A percentile compares a stretch with the other conserved stretches of the same genome.
phyloP scores from a whole-genome alignment of 2,329 filamentous ascomycete genomes.

The Penicillium hordei region DNA sequence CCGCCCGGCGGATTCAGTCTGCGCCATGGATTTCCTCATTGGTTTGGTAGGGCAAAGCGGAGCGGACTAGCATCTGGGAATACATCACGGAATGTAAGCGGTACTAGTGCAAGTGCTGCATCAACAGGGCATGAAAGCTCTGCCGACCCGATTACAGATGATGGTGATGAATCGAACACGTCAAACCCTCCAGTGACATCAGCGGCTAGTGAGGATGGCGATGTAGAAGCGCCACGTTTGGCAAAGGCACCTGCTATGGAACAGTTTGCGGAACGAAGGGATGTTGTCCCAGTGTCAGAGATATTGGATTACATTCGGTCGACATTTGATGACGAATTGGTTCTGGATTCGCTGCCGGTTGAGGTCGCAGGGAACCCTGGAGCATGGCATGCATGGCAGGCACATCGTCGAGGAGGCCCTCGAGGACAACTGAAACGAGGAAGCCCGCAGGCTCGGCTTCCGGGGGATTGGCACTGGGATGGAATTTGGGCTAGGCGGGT shows the following conservation, averaged over 20 bases:
- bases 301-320: conserved; percentile 79
- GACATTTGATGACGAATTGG: conserved; percentile 72
- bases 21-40: conserved; percentile 83
- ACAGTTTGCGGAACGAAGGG: conserved; percentile 30
- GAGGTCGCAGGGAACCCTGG: conserved; percentile 84
- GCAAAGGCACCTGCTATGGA: conserved; percentile 14
- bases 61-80: conserved; percentile 37
- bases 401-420: conserved; percentile 56
- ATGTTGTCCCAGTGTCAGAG: conserved; percentile 59
- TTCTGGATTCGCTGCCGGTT: conserved; percentile 76
- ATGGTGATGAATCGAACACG: conserved; percentile 1
- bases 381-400: conserved; percentile 91
- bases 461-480: conserved; percentile 95
- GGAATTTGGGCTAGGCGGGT: conserved; percentile 94
- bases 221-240: conserved; percentile 3
- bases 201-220: not conserved
- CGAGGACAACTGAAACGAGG: conserved; percentile 41
- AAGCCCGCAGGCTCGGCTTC: conserved; percentile 54
- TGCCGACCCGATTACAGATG: not conserved
- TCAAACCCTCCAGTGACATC: not conserved
- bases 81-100: conserved; percentile 47
- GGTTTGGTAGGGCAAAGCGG: conserved; percentile 68
- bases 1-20: conserved; percentile 89
- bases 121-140: not conserved
- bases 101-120: conserved; percentile 33